phyloP scores from a whole-genome alignment of 2,329 filamentous ascomycete species.

The Aaosphaeria arxii region DNA sequence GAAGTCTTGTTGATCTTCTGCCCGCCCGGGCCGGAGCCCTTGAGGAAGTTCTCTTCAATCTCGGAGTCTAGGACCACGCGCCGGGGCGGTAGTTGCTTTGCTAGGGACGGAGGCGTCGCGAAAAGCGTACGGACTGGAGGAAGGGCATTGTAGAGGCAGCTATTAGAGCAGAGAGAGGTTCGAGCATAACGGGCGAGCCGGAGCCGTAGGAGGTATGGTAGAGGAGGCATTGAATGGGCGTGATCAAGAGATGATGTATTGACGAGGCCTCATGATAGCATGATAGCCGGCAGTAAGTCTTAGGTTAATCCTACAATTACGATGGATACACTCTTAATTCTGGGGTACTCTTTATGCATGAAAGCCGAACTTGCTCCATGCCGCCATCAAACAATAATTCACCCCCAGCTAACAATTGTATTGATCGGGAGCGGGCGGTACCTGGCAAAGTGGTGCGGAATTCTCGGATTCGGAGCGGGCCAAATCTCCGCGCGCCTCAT shows the following conservation, averaged over 20 bases:
- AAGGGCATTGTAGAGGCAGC: constrained; percentile 4
- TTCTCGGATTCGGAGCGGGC: constrained; percentile 1
- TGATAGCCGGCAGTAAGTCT: constrained; percentile 3
- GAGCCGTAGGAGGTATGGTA: constrained; percentile 5
- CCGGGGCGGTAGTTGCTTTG: constrained; percentile 59
- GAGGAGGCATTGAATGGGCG: neutral
- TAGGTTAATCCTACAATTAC: neutral
- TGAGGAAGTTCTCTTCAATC: constrained; percentile 81
- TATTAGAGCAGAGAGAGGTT: neutral
- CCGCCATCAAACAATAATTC: neutral
- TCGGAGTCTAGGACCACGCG: constrained; percentile 74
- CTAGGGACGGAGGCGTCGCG: constrained; percentile 2
- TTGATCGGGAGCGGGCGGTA: neutral
- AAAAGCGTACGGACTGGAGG: neutral
- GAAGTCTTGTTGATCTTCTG: constrained; percentile 99
- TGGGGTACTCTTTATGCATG: neutral
- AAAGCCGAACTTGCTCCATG: neutral
- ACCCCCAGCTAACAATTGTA: too few relatives aligned
- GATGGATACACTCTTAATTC: too few relatives aligned
- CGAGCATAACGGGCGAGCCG: constrained; percentile 2
- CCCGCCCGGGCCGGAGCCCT: constrained; percentile 87
- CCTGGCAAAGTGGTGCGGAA: neutral
- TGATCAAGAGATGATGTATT: constrained; percentile 8
- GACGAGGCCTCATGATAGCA: constrained; percentile 14
- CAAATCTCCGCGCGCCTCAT: neutral